Conservation (phyloP, 176 grass and related monocot genomes). For the Elymus sibiricus region DNA sequence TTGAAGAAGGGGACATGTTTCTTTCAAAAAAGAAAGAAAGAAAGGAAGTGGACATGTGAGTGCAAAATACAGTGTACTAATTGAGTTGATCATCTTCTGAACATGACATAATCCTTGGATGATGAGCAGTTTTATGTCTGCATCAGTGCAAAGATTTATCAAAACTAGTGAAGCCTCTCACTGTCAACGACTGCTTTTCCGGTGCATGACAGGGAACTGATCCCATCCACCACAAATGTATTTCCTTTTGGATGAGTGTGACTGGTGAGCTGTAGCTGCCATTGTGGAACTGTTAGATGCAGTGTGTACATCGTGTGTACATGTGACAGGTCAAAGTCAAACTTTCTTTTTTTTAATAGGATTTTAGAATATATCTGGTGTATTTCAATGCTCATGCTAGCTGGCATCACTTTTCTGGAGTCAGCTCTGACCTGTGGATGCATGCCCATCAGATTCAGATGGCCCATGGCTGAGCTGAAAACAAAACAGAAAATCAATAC, state of each 20-base stretch:
- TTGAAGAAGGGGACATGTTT: neutral
- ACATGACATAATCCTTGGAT: neutral
- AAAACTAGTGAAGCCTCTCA: neutral
- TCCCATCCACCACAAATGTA: conserved; percentile 18
- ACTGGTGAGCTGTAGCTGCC: conserved; percentile 40
- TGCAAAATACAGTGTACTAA: neutral
- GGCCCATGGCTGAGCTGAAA: neutral
- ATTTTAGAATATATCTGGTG: neutral
- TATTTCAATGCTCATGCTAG: conserved; percentile 16
- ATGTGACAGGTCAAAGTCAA: conserved; percentile 10
- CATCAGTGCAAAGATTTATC: conserved; percentile 33
- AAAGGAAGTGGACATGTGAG: neutral
- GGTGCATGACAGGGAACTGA: neutral
- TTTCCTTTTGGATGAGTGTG: conserved; percentile 18
- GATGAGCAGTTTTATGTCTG: neutral
- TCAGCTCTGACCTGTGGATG: conserved; percentile 12
- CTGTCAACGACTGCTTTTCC: conserved; percentile 30
- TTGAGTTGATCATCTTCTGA: neutral
- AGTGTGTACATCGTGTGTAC: neutral
- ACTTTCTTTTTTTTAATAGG: neutral
- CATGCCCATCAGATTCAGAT: neutral
- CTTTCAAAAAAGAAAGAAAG: too few species aligned
- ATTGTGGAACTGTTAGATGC: neutral
- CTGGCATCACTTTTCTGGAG: conserved; percentile 7
- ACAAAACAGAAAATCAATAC: too few species aligned